Evolutionary conservation across 78 protist genomes (phyloP).

Genomic region (slime mould (Dictyostelium discoideum)): DNA sequence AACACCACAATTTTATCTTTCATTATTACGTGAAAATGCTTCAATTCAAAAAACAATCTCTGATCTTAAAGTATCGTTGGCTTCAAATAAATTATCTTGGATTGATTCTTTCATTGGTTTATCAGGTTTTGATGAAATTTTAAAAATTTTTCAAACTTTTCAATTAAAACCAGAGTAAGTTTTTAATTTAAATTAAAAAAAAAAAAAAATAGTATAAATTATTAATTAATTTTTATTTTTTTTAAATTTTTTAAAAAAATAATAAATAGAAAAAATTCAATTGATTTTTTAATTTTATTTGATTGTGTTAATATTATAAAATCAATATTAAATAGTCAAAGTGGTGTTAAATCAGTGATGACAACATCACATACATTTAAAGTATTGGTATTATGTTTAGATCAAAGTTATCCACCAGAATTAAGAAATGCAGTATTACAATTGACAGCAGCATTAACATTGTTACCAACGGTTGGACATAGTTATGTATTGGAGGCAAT

Average conservation of each 20-base stretch:
- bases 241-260: neutral
- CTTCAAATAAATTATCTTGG: conserved; percentile 57
- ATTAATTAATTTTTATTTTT: neutral
- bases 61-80: conserved; percentile 62
- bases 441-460: conserved; percentile 47
- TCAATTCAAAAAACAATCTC: conserved; percentile 36
- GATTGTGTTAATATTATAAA: conserved; percentile 72
- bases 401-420: conserved; percentile 52
- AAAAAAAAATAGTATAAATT: neutral
- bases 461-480: conserved; percentile 68
- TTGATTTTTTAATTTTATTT: conserved; percentile 22
- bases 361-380: conserved; percentile 77
- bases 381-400: conserved; percentile 62
- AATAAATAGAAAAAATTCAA: neutral
- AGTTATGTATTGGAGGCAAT: conserved; percentile 61
- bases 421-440: conserved; percentile 16
- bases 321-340: conserved; percentile 48
- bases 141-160: conserved; percentile 67
- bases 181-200: neutral
- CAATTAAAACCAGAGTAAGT: conserved; percentile 70
- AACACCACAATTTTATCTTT: conserved; percentile 63
- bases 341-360: conserved; percentile 64
- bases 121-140: conserved; percentile 54
- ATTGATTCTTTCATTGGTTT: conserved; percentile 32
- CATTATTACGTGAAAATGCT: conserved; percentile 60